phyloP scores from a whole-genome alignment of 805 yeast species.

The Yamadazyma kitorensis region DNA sequence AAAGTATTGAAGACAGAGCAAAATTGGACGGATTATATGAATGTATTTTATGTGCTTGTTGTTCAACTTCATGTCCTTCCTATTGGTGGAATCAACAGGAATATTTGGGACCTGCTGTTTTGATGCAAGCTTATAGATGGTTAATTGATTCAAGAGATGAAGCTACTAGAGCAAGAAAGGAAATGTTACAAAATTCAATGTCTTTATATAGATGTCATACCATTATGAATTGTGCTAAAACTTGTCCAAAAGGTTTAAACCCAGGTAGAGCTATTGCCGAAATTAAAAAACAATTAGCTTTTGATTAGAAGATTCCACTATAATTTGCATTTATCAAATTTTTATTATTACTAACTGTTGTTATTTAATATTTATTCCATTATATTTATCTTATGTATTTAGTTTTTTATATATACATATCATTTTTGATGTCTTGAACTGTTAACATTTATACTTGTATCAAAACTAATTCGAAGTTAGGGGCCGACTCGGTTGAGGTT shows the following conservation, averaged over 20 bases:
- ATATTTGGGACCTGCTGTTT: slow-evolving; percentile 97
- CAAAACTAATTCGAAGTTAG: too few relatives aligned
- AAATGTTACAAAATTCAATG: slow-evolving; percentile 94
- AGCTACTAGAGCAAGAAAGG: slow-evolving; percentile 77
- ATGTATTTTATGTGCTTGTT: slow-evolving; percentile 97
- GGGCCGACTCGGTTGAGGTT: too few relatives aligned
- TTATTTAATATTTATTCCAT: too few relatives aligned
- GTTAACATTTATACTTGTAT: too few relatives aligned
- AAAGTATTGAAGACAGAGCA: slow-evolving; percentile 87
- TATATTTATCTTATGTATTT: too few relatives aligned
- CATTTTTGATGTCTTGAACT: too few relatives aligned
- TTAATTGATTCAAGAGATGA: slow-evolving; percentile 95
- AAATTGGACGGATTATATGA: slow-evolving; percentile 96
- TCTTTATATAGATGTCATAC: slow-evolving; percentile 98
- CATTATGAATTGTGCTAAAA: slow-evolving; percentile 96
- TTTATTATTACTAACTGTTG: slow-evolving; percentile 4
- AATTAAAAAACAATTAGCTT: slow-evolving; percentile 90
- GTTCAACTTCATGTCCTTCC: slow-evolving; percentile 98
- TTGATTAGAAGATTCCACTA: slow-evolving; percentile 46
- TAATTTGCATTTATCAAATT: slow-evolving; percentile 3
- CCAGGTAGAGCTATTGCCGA: slow-evolving; percentile 98
- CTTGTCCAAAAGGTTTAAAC: slow-evolving; percentile 98
- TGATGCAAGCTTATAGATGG: slow-evolving; percentile 99
- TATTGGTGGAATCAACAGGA: slow-evolving; percentile 99
- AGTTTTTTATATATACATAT: too few relatives aligned